Evolutionary conservation across 192 early-diverging fungal species (phyloP).

Genomic region (Phlyctochytrium bullatum): DNA sequence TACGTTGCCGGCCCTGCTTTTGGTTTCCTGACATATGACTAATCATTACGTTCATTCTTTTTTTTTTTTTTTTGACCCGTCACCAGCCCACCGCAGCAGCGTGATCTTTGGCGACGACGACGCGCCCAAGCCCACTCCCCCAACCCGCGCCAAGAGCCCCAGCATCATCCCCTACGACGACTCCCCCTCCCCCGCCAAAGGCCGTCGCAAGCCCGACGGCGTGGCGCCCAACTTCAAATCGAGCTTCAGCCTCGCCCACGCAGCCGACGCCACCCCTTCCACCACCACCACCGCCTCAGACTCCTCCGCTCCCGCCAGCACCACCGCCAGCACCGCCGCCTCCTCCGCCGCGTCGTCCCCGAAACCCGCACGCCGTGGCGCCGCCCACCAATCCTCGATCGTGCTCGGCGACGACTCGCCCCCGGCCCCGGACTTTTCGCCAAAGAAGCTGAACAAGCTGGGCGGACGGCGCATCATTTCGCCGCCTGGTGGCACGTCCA

Average conservation of each 20-base stretch:
- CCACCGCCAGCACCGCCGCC: neutral
- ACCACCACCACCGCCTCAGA: too few relatives aligned
- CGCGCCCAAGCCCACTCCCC: neutral
- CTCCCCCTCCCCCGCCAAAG: neutral
- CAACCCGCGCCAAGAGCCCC: neutral
- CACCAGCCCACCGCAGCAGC: neutral
- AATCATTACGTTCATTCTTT: neutral
- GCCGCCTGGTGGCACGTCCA: neutral
- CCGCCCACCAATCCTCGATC: neutral
- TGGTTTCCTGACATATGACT: neutral
- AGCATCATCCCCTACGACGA: neutral
- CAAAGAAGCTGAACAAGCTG: conserved; percentile 9
- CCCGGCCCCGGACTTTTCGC: conserved; percentile 8
- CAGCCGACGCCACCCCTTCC: neutral
- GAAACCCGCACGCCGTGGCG: neutral
- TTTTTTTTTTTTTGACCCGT: neutral
- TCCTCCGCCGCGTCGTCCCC: too few relatives aligned
- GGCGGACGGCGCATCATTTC: conserved; percentile 8
- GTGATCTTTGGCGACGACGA: neutral
- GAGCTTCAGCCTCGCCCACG: conserved; percentile 2
- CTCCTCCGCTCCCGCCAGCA: neutral
- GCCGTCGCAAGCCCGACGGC: conserved; percentile 1
- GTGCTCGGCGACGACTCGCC: conserved; percentile 16
- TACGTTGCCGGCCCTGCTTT: neutral
- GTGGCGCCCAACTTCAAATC: conserved; percentile 7